Conservation (phyloP, 2,329 filamentous ascomycete genomes). For the Didymella exigua region DNA sequence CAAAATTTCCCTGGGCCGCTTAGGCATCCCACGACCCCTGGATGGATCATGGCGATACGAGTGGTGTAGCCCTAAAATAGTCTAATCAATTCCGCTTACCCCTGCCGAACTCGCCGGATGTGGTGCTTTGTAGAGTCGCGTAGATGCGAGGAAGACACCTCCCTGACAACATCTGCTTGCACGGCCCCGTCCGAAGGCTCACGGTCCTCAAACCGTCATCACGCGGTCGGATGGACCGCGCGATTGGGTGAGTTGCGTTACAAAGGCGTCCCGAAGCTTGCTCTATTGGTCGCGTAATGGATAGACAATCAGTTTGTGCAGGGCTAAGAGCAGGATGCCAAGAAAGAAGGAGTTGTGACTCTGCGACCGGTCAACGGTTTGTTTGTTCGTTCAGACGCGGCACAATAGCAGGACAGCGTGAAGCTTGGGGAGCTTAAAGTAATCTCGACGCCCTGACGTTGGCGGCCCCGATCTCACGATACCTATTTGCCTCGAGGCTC, state of each 20-base stretch:
- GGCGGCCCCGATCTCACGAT: constrained; percentile 16
- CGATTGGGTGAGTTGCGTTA: constrained; percentile 5
- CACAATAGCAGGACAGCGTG: constrained; percentile 9
- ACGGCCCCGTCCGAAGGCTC: constrained; percentile 2
- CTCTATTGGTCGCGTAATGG: constrained; percentile 11
- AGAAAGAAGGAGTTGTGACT: constrained; percentile 27
- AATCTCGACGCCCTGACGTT: constrained; percentile 20
- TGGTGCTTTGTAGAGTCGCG: constrained; percentile 8
- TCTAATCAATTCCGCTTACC: constrained; percentile 11
- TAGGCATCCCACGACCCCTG: constrained; percentile 14
- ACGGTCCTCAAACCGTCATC: not conserved
- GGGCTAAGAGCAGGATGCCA: constrained; percentile 26
- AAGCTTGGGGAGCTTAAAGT: constrained; percentile 30
- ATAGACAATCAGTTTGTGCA: constrained; percentile 17
- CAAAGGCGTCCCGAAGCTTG: constrained; percentile 13
- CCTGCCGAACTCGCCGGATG: constrained; percentile 5
- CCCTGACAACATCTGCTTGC: constrained; percentile 6
- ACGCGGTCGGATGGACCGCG: not conserved
- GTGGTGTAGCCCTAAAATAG: constrained; percentile 13
- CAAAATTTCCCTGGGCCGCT: constrained; percentile 14
- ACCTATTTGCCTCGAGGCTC: constrained; percentile 15
- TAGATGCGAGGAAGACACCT: not conserved
- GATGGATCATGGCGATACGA: constrained; percentile 2
- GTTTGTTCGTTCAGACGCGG: constrained; percentile 19
- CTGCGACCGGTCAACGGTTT: constrained; percentile 34